Evolutionary conservation across 2,329 filamentous ascomycete genomes (phyloP), one percentile per base, ranked within the genome.

Genomic region (Pyrenochaeta sp.): DNA sequence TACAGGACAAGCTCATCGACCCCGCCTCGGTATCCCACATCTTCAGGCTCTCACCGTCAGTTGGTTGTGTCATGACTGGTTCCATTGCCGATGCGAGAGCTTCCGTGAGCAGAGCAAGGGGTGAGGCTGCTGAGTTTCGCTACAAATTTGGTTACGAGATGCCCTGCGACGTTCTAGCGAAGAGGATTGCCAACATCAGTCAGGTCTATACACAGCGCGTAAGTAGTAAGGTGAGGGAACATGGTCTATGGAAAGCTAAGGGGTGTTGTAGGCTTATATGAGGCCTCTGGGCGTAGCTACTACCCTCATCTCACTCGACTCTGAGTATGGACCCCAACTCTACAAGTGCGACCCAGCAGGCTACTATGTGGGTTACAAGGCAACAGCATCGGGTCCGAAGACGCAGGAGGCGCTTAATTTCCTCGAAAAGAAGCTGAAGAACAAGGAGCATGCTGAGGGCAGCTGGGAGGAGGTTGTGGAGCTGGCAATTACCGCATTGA

Each of bases 101-200:
- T 29, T 96, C 92, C 62, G 91, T 96, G 56, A 91, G 92, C 79
- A 89, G 95, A 72, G 95, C 95, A 61, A 90, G 95, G 81, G 91
- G 91, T 68, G 95, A 99, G 81, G 95, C 95, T 65, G 94, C 94
- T 52, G 94, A 99, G 76, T 99, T 99, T 82, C 88, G 89, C 79
- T 99, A 99, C 87, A 97, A 97, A 82, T 97, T 87, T 76, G 95
- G 95, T 72, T 99, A 99, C 79, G 95, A 99, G 84, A 99, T 99
- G 95, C 95, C 95, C 56, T 96, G 92, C 77, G 95, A 99, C 79
- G 95, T 92, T 46, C 81, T 99, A 72, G 91, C 95, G 63, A 99
- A 99, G 86, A 87, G 95, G 75, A 83, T 99, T 79, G 95, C 95
- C 76, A 99, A 99, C 81, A 97, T 99, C 82, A 97, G 92, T 79